These are phyloP conservation scores for Hemileccinum rubropunctum DNA, from an alignment of 768 basidiomycete species.

Conservation along the genomic window DNA sequence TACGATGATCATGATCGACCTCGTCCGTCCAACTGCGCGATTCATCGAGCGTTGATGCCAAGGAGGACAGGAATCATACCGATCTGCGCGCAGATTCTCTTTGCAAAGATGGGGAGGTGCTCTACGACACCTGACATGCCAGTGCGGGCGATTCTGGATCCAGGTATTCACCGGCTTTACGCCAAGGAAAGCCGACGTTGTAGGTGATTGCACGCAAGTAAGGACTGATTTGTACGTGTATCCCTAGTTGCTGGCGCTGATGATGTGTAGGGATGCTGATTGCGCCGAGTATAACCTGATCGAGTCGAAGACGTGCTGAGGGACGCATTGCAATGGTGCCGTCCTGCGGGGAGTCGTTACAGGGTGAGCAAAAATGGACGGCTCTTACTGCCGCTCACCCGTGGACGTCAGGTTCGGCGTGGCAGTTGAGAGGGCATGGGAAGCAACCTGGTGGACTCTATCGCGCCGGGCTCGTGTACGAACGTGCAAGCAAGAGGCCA, in stretches of 20 bases:
- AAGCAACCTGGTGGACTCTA: no score
- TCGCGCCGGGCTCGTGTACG: conserved; percentile 4
- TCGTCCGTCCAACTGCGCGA: not conserved
- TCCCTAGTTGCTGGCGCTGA: not conserved
- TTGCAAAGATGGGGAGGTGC: no score
- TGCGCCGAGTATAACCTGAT: conserved; percentile 21
- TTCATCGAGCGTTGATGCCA: not conserved
- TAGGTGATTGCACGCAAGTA: conserved; percentile 17
- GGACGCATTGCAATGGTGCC: conserved; percentile 16
- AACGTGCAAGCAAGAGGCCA: conserved; percentile 22
- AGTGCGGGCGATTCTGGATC: not conserved
- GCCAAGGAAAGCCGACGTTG: conserved; percentile 8
- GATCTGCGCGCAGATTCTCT: no score
- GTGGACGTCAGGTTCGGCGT: no score
- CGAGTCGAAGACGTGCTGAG: conserved; percentile 22
- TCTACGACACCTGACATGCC: no score
- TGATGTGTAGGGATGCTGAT: conserved; percentile 16
- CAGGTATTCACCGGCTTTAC: conserved; percentile 20
- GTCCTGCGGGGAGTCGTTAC: not conserved
- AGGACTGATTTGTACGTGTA: not conserved
- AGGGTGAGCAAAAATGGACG: no score
- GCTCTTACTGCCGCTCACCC: no score
- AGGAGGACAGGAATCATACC: no score
- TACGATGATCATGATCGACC: no score
- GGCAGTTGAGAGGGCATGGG: no score